phyloP scores from a whole-genome alignment of 148 eudicot genomes.

The Polygonum aviculare region DNA sequence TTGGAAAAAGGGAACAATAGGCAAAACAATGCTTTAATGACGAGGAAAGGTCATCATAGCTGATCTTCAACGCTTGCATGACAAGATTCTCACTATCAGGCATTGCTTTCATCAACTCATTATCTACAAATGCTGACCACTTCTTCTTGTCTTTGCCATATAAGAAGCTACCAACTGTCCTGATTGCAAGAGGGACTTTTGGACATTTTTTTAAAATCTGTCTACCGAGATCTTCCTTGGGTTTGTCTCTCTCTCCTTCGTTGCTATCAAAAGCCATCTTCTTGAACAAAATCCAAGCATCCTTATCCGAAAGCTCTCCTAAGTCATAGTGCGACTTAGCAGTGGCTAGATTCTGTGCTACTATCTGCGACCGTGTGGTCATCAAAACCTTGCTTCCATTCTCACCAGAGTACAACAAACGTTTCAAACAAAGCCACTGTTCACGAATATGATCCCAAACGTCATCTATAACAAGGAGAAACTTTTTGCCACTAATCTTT shows the following conservation, averaged over 20 bases:
- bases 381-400: constrained; percentile 24
- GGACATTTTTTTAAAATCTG: constrained; percentile 16
- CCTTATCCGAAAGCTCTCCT: constrained; percentile 17
- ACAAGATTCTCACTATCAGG: constrained; percentile 13
- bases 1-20: not conserved
- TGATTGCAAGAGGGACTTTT: constrained; percentile 22
- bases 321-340: constrained; percentile 8
- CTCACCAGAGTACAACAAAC: constrained; percentile 6
- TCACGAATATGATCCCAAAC: constrained; percentile 21
- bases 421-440: constrained; percentile 14
- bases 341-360: constrained; percentile 19
- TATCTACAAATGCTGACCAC: constrained; percentile 20
- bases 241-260: not conserved
- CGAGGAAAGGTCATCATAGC: constrained; percentile 20
- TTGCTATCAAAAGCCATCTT: constrained; percentile 18
- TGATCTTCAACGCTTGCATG: constrained; percentile 22
- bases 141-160: constrained; percentile 9
- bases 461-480: constrained; percentile 24
- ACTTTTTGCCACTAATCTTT: constrained; percentile 10
- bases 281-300: constrained; percentile 24
- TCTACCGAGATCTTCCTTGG: not conserved
- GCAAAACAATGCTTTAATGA: not conserved
- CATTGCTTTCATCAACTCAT: constrained; percentile 18
- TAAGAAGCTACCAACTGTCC: constrained; percentile 24
- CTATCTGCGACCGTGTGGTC: constrained; percentile 26